Percentiles rank a stretch among this genome's conserved stretches.
Conservation (phyloP, 148 eudicot genomes). For the Beta vulgaris region DNA sequence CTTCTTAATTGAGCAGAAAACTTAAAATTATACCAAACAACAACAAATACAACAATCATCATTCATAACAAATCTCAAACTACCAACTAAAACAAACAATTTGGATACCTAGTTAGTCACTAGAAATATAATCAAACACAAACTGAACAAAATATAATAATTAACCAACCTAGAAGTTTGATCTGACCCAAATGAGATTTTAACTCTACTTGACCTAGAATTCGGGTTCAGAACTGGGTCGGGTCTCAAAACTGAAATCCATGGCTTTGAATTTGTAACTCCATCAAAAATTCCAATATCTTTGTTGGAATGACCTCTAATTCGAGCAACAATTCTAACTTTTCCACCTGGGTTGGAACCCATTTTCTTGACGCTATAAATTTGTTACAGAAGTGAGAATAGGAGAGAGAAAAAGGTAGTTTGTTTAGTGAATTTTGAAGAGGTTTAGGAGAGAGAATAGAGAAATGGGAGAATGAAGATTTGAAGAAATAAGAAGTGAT, state of each 20-base stretch:
- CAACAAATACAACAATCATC: neutral
- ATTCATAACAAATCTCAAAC: neutral
- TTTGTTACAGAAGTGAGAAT: neutral
- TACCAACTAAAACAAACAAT: neutral
- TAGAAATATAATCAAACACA: neutral
- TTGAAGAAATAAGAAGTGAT: neutral
- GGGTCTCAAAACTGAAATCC: constrained; percentile 47
- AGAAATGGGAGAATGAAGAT: neutral
- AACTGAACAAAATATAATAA: neutral
- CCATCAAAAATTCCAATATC: constrained; percentile 25
- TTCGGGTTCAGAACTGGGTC: constrained; percentile 9
- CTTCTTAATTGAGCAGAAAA: neutral
- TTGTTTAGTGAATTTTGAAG: neutral
- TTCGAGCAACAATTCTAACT: constrained; percentile 54
- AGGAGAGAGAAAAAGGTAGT: neutral
- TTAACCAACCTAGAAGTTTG: constrained; percentile 40
- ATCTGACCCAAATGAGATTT: constrained; percentile 40
- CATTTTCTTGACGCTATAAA: constrained; percentile 3
- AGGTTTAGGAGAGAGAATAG: constrained; percentile 9
- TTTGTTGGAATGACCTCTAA: constrained; percentile 36
- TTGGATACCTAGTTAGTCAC: too few relatives aligned
- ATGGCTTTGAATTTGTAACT: constrained; percentile 25
- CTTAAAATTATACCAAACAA: neutral
- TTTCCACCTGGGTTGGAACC: constrained; percentile 27
- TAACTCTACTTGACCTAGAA: constrained; percentile 33